Percentiles rank a stretch among this genome's conserved stretches.
These are phyloP conservation scores for Acanthamoeba culbertsoni DNA, from an alignment of 208 protist species.

Conservation along the genomic window DNA sequence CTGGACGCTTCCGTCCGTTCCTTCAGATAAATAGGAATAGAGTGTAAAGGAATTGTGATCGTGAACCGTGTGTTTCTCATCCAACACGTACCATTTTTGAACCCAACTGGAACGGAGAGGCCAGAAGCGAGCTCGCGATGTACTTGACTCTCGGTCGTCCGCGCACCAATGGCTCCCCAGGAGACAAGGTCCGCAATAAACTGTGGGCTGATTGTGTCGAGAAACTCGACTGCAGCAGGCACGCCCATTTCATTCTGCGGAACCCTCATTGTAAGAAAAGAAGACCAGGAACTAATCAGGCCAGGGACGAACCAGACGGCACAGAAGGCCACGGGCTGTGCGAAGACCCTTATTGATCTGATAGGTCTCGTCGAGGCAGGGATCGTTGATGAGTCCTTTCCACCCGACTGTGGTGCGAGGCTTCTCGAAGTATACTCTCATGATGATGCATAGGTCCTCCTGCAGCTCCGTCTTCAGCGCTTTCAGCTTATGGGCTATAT, in stretches of 20 bases:
- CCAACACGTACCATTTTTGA: slow-evolving; percentile 81
- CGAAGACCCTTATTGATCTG: slow-evolving; percentile 54
- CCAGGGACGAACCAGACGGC: slow-evolving; percentile 16
- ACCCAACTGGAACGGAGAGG: slow-evolving; percentile 84
- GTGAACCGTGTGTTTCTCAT: neutral
- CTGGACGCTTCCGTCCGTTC: slow-evolving; percentile 9
- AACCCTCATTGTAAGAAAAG: neutral
- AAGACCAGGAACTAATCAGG: neutral
- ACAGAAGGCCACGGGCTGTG: neutral
- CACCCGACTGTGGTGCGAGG: slow-evolving; percentile 85
- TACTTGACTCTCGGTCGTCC: slow-evolving; percentile 83
- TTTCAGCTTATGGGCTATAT: neutral
- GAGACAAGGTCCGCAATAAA: slow-evolving; percentile 82
- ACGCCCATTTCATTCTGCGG: slow-evolving; percentile 79
- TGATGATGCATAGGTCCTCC: slow-evolving; percentile 81
- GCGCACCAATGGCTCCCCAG: slow-evolving; percentile 84
- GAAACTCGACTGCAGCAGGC: slow-evolving; percentile 79
- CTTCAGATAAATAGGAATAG: too few species aligned
- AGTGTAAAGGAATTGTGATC: neutral
- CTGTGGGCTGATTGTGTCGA: slow-evolving; percentile 86
- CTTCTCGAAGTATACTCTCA: slow-evolving; percentile 89
- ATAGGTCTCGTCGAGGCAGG: slow-evolving; percentile 77
- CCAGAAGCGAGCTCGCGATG: slow-evolving; percentile 84
- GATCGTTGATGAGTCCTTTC: slow-evolving; percentile 89
- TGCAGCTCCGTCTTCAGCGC: slow-evolving; percentile 40